Base-by-base conservation (phyloP, 768 basidiomycete genomes). In the Dendrothele bispora region DNA sequence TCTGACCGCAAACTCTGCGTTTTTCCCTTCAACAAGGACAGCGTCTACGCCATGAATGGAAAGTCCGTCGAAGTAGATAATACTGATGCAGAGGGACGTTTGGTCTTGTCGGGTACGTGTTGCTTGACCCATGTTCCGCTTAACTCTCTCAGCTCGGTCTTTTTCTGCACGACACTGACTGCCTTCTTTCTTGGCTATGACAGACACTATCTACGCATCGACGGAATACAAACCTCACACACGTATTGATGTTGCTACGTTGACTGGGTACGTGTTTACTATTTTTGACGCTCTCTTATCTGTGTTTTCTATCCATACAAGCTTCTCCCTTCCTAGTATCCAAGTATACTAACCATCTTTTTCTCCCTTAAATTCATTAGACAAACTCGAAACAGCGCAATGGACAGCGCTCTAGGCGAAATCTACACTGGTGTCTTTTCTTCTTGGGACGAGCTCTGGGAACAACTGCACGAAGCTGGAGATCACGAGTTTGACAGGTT, bases 1-100 rank as follows among this genome's bases (percentile, higher is more conserved):
- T 11, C 24, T 48, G 24, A 43, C 29, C 12, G n/a, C n/a, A n/a
- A n/a, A n/a, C n/a, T n/a, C n/a, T n/a, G n/a, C n/a, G n/a, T n/a
- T n/a, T n/a, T n/a, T 14, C 24, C n/a, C n/a, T n/a, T n/a, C n/a
- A n/a, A n/a, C n/a, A n/a, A n/a, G n/a, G 40, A 3, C 53, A 90
- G 87, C 35, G 56, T 92, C 54, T 88, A 87, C 52, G 86, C 89
- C 5, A 91, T 91, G 86, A 91, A 91, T 54, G 88, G 91, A 30
- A 92, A 91, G 65, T 82, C 85, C 0, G 76, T 93, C 17, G 88
- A 93, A 60, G 77, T 93, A 25, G 89, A 92, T 66, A 91, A 91
- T 62, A 92, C 91, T 0, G 91, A 91, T 60, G 88, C 88, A 5
- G 88, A 90, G 57, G 89, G 88, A 7, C 81, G 88, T 8, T 69